Base-by-base conservation (phyloP, 1,139 yeast genomes). In the Petasospora fabianii region DNA sequence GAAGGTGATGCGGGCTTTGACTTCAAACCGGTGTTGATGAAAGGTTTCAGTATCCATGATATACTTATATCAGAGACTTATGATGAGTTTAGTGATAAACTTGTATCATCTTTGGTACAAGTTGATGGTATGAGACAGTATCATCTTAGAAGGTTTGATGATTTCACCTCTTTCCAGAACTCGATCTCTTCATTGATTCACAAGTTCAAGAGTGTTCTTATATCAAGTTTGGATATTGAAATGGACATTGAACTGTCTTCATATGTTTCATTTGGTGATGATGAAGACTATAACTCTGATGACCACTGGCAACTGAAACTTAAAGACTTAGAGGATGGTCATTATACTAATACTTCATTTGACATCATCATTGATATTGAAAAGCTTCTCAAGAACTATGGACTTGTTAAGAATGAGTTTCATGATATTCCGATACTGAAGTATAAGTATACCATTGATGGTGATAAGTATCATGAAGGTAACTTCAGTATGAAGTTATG, bases 31-130 rank as follows among this genome's bases (percentile, higher is more conserved):
- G 28, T 44, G 17, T 22, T 37, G 24, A 31, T 38, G 14, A 18
- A 35, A 12, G 43, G 83, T 9, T 46, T 40, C 20, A 21, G 29
- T 10, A 14, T 47, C 14, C 38, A 45, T 27, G 44, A 47, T 27
- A 18, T 42, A 16, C 30, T 41, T 8, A 22, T 47, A 9, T 24
- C 42, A 15, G 19, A 35, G 4, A 27, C 17, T 8, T 43, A 44
- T 24, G 43, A 45, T 24, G 16, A 15, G 1, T 33, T 40, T 13
- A 38, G 43, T 12, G 30, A 41, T 8, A 20, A 19, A 1, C 26
- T 45, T 5, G 30, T 46, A 4, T 12, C 30, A 8, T 19, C 16
- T 21, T 15, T 42, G 27, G 11, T 18, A n/a, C 39, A 36, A 11
- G 17, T 29, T 8, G 18, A 38, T 6, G 43, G 44, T 7, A 30